Evolutionary conservation across 2,329 filamentous ascomycete genomes (phyloP), one percentile per base, ranked within the genome.

Genomic region (Cytospora piceae): DNA sequence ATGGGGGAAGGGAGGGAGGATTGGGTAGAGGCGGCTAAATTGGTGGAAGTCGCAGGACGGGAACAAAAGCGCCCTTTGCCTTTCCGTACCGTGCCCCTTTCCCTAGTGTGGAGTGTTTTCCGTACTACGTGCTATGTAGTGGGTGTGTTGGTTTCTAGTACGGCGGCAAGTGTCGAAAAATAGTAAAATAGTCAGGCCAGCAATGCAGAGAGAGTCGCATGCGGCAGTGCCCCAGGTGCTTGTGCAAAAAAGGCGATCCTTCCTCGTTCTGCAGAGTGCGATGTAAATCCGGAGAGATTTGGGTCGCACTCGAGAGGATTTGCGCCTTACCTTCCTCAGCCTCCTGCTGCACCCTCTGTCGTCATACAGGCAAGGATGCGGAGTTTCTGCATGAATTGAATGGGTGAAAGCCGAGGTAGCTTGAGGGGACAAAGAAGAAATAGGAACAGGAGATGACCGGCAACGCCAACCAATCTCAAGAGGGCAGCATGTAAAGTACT

Each of bases 1-100:
- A 57, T 54, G 55, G n/a, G 39, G 52, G 42, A 39, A 34, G 60
- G 49, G 12, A 49, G 15, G 53, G 49, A 34, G 59, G n/a, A 39
- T 24, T 22, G 59, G 34, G 32, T 22, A 55, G 29, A 31, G 42
- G 34, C 55, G 61, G 53, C 46, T 42, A 42, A 42, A 42, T n/a
- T 2, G 39, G 4, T 4, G 39, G 20, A 39, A 42, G 39, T 42
- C 2, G 39, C 17, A 37, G 60, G 60, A 49, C 53, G 53, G 53
- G 61, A 57, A 31, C 61, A 63, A 57, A 49, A 8, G 53, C 53
- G 53, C 54, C 42, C 34, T 57, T 32, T 57, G 32, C 61, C 61
- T 27, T 51, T 32, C 46, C 60, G 53, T 62, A 56, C 37, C 59
- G 24, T 54, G 14, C 14, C 56, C 60, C n/a, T 49, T 49, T 24